These are phyloP conservation scores for Diplosphaera chodatii DNA, from an alignment of 139 green algal genomes.

Conservation along the genomic window DNA sequence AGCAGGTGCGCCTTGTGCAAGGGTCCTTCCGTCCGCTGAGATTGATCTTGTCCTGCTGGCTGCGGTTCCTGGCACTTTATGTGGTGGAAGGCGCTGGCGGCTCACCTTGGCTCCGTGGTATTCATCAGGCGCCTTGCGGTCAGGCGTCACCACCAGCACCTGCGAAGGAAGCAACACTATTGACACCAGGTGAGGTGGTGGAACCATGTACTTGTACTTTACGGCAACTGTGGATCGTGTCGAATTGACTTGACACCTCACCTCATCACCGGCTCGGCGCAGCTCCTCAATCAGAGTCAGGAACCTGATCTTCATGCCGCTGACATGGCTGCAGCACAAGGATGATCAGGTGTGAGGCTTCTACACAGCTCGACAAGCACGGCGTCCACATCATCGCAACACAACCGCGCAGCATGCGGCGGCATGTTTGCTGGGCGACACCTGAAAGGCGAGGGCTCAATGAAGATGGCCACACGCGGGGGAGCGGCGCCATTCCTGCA, in stretches of 20 bases:
- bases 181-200: too few relatives aligned
- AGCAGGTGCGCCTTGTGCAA: too few relatives aligned
- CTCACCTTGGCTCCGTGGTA: neutral
- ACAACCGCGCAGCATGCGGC: too few relatives aligned
- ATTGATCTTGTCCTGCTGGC: too few relatives aligned
- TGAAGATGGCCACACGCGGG: neutral
- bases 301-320: constrained; percentile 90
- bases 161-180: neutral
- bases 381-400: too few relatives aligned
- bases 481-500: neutral
- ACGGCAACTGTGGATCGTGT: too few relatives aligned
- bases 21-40: neutral
- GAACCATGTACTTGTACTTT: too few relatives aligned
- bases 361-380: too few relatives aligned
- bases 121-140: neutral
- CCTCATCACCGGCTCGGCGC: constrained; percentile 71
- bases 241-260: constrained; percentile 78
- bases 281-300: constrained; percentile 78
- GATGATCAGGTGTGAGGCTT: too few relatives aligned
- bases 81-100: neutral
- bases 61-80: too few relatives aligned
- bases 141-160: neutral
- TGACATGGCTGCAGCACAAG: constrained; percentile 64
- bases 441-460: neutral
- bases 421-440: too few relatives aligned